These are phyloP conservation scores for Fraxinus cuspidata DNA, from an alignment of 257 asterid species.

Conservation along the genomic window DNA sequence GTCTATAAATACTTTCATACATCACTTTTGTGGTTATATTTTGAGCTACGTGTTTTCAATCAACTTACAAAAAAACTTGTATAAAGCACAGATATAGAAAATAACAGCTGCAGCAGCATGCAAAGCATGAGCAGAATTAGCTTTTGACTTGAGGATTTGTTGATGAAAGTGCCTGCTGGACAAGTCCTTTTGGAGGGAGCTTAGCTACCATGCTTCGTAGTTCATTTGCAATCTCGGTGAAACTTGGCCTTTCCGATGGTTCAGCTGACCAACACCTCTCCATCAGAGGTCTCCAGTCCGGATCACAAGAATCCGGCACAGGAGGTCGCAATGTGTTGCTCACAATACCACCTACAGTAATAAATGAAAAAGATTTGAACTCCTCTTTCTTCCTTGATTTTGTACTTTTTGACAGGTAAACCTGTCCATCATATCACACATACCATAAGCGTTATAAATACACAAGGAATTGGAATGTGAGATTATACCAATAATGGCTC, in stretches of 20 bases:
- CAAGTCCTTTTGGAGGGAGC: conserved; percentile 65
- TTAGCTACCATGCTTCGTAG: conserved; percentile 74
- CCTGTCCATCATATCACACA: background rate
- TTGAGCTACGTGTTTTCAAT: conserved; percentile 5
- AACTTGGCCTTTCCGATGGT: conserved; percentile 84
- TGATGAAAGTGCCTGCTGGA: conserved; percentile 41
- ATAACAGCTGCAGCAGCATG: background rate
- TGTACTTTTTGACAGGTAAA: background rate
- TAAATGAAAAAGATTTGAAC: background rate
- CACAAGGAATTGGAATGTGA: conserved; percentile 1
- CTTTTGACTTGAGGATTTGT: conserved; percentile 49
- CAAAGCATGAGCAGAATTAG: conserved; percentile 27
- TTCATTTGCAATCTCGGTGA: conserved; percentile 73
- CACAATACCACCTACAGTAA: conserved; percentile 80
- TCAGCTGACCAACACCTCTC: conserved; percentile 96
- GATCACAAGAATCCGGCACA: conserved; percentile 78
- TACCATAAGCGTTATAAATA: background rate
- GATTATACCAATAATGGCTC: conserved; percentile 82
- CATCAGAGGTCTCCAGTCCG: conserved; percentile 79
- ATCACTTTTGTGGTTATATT: background rate
- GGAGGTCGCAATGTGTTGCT: conserved; percentile 91
- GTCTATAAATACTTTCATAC: background rate
- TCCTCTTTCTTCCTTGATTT: background rate
- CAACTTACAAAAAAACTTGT: conserved; percentile 27
- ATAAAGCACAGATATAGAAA: conserved; percentile 8